These are phyloP conservation scores for Berberis vulgaris DNA, from an alignment of 164 flowering plant genomes.

Conservation along the genomic window DNA sequence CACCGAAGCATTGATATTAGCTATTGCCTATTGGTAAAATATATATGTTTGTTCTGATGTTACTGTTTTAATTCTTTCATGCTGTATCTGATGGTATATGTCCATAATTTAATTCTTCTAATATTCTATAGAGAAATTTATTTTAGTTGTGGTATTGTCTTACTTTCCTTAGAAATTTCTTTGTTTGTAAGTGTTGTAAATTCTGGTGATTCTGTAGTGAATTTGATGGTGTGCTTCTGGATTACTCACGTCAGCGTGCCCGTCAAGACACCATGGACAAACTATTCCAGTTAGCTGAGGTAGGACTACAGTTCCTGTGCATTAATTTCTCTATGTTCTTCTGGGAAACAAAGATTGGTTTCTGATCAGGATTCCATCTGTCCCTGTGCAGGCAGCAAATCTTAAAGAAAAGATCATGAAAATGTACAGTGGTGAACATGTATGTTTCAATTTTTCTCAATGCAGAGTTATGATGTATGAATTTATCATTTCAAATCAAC, in stretches of 20 bases:
- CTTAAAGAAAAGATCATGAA: constrained; percentile 67
- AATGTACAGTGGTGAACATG: constrained; percentile 84
- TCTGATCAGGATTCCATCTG: constrained; percentile 4
- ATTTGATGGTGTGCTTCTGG: constrained; percentile 74
- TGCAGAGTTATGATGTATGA: background rate
- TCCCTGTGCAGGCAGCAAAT: constrained; percentile 57
- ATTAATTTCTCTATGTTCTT: background rate
- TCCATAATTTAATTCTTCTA: no score
- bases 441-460: constrained; percentile 23
- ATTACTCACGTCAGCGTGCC: constrained; percentile 77
- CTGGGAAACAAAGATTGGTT: background rate
- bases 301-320: constrained; percentile 11
- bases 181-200: no score
- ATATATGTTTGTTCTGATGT: no score
- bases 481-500: background rate
- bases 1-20: no score
- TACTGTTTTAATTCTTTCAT: no score
- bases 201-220: constrained; percentile 34
- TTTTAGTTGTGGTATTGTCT: no score
- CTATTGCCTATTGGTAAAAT: no score
- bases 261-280: constrained; percentile 57
- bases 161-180: no score
- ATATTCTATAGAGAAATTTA: no score
- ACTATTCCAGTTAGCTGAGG: constrained; percentile 73
- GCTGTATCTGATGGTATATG: no score